A percentile compares a stretch with the other conserved stretches of the same genome.
Evolutionary conservation across 73 alveolate genomes (phyloP).

Genomic region (Stentor coeruleus): DNA sequence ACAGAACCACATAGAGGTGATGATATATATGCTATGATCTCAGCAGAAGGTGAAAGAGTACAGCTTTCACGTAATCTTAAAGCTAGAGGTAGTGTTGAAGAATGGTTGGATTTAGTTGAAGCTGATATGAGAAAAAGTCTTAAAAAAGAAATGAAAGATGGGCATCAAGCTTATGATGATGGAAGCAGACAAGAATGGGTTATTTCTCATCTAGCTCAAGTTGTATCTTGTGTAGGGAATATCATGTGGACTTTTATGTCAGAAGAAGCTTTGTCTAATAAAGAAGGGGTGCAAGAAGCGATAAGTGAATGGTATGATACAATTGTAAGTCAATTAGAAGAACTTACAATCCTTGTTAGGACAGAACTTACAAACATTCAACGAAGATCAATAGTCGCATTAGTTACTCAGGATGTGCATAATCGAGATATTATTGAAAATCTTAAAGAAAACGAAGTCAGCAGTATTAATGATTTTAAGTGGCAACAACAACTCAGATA

Average conservation of each 20-base stretch:
- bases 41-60: conserved; percentile 93
- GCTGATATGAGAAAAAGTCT: conserved; percentile 68
- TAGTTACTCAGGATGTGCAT: conserved; percentile 98
- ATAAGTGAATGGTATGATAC: conserved; percentile 57
- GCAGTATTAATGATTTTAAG: conserved; percentile 75
- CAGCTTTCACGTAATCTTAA: conserved; percentile 72
- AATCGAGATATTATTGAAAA: conserved; percentile 94
- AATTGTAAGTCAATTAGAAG: conserved; percentile 45
- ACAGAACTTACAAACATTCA: conserved; percentile 18
- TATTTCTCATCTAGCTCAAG: conserved; percentile 67
- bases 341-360: conserved; percentile 79
- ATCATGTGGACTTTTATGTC: conserved; percentile 81
- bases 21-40: conserved; percentile 85
- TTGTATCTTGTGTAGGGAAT: conserved; percentile 72
- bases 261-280: conserved; percentile 74
- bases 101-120: conserved; percentile 73
- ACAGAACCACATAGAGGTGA: conserved; percentile 52
- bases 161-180: conserved; percentile 63
- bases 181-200: conserved; percentile 80
- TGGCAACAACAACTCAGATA: conserved; percentile 97
- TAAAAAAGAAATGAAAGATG: conserved; percentile 68
- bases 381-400: conserved; percentile 67
- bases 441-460: conserved; percentile 68
- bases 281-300: conserved; percentile 73
- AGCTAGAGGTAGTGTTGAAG: conserved; percentile 84